Base-by-base conservation (phyloP, 148 eudicot genomes). In the Fagopyrum tataricum region DNA sequence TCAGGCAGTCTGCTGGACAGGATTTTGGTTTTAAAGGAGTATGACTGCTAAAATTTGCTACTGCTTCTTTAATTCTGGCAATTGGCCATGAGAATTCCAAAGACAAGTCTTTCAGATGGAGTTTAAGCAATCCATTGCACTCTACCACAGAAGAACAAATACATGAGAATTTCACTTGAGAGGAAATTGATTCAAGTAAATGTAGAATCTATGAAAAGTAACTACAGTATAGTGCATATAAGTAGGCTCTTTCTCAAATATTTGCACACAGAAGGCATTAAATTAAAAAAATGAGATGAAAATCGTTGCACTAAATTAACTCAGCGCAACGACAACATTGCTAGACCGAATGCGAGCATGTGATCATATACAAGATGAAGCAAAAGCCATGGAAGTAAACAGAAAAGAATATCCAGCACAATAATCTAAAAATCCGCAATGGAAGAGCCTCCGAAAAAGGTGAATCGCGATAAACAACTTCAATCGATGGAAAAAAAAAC, bases 31-130 rank as follows among this genome's bases (percentile, higher is more conserved):
- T 76, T 37, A 88, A 85, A 74, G 88, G 84, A 67, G 12, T 70
- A 39, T 76, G 76, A 47, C 76, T 70, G 64, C 78, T 83, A 77
- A 82, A 74, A 49, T 80, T 84, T 42, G 91, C 79, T 15, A 89
- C 79, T 26, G 79, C 85, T 83, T 82, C 89, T 80, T 75, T 84
- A 41, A 95, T 75, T 77, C 79, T 88, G 64, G 72, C 88, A 76
- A 92, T 79, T 7, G 93, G 81, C 99, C 97, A 95, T 2, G 92
- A 91, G 75, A 95, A 90, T 51, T 91, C 93, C 71, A 95, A 81
- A 31, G 31, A 85, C 88, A 84, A 51, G 78, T 92, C 99, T 87
- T 90, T 88, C 76, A 95, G 86, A 44, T 81, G 81, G 62, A 95
- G 87, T 72, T 76, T 88, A 26, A 95, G 83, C 59, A 76, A 78